A percentile compares a stretch with the other conserved stretches of the same genome.
phyloP scores from a whole-genome alignment of 2,329 filamentous ascomycete species.

The Fusarium transvaalense region DNA sequence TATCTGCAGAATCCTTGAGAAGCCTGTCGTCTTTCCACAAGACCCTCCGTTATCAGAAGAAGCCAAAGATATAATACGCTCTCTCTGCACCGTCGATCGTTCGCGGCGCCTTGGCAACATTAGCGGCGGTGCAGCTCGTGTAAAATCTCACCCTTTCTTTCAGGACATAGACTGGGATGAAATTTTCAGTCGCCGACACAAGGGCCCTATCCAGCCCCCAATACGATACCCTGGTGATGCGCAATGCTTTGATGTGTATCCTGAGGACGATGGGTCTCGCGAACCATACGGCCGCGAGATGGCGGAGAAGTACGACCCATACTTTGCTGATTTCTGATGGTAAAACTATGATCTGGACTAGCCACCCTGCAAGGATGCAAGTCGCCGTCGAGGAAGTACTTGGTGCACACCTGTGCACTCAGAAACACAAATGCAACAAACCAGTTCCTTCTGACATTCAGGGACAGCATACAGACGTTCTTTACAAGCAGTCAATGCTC shows the following conservation, averaged over 20 bases:
- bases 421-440: constrained; percentile 1
- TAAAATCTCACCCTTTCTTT: constrained; percentile 85
- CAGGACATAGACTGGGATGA: constrained; percentile 79
- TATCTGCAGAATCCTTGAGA: constrained; percentile 76
- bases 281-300: constrained; percentile 78
- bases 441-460: constrained; percentile 9
- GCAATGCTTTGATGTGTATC: constrained; percentile 85
- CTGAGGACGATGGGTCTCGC: constrained; percentile 76
- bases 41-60: constrained; percentile 73
- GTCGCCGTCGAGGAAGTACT: not conserved
- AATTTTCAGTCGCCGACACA: constrained; percentile 71
- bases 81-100: constrained; percentile 82
- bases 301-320: constrained; percentile 75
- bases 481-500: not conserved
- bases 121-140: constrained; percentile 76
- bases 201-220: constrained; percentile 81
- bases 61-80: constrained; percentile 80
- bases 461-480: not conserved
- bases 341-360: not conserved
- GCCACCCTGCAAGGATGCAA: not conserved
- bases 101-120: constrained; percentile 84
- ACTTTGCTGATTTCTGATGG: constrained; percentile 73
- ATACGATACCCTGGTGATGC: constrained; percentile 79
- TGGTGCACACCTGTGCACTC: not conserved
- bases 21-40: constrained; percentile 79